phyloP scores from a whole-genome alignment of 371 early-diverging fungal species.

The Mucor racemosus region DNA sequence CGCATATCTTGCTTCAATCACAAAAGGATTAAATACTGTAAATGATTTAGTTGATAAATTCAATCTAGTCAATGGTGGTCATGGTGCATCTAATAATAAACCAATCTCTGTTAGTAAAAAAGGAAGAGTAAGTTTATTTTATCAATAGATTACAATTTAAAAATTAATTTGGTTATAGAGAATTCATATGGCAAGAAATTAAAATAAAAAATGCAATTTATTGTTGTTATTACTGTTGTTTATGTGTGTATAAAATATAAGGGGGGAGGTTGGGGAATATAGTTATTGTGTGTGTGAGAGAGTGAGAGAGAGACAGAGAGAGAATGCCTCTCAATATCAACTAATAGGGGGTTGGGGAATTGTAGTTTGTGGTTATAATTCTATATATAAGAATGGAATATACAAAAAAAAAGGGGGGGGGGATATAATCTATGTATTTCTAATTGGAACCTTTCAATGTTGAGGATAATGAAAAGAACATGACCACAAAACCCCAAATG shows the following conservation, averaged over 20 bases:
- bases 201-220: constrained; percentile 1
- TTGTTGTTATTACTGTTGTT: neutral
- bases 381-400: neutral
- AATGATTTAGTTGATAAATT: constrained; percentile 66
- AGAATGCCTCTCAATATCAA: neutral
- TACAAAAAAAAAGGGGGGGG: neutral
- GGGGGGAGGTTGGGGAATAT: neutral
- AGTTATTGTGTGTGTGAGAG: neutral
- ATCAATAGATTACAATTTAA: neutral
- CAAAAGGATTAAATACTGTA: constrained; percentile 75
- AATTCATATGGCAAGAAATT: constrained; percentile 10
- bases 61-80: constrained; percentile 43
- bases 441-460: constrained; percentile 22
- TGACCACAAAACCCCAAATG: constrained; percentile 44
- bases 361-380: neutral
- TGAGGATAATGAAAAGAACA: constrained; percentile 40
- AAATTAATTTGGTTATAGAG: constrained; percentile 11
- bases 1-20: constrained; percentile 77
- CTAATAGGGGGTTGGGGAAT: neutral
- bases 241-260: neutral
- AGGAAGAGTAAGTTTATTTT: constrained; percentile 27
- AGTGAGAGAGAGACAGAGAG: too few relatives aligned
- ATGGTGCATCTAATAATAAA: constrained; percentile 19
- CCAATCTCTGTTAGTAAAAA: constrained; percentile 21
- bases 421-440: constrained; percentile 1